Percentiles rank a stretch among this genome's conserved stretches.
Conservation (phyloP, 257 asterid genomes). For the Rehmannia glutinosa region DNA sequence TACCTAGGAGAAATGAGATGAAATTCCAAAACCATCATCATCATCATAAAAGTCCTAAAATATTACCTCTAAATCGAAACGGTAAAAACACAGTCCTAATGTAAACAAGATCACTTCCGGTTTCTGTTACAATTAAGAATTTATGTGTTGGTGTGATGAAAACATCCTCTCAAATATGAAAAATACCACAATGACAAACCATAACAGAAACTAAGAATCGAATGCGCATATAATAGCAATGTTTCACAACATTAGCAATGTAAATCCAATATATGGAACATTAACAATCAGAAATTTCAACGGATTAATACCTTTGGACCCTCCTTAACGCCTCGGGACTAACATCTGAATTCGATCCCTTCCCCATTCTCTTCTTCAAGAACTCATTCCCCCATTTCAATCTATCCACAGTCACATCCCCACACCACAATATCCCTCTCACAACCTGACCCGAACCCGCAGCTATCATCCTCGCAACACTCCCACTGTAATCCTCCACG, state of each 20-base stretch:
- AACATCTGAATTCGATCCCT: constrained; percentile 37
- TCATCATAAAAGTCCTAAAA: too few species aligned
- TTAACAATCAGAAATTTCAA: background rate
- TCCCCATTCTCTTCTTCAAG: constrained; percentile 54
- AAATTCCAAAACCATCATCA: too few species aligned
- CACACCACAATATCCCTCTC: constrained; percentile 93
- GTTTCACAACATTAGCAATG: background rate
- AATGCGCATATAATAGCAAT: too few species aligned
- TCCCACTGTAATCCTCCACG: constrained; percentile 83
- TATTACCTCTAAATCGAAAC: too few species aligned
- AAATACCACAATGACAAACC: too few species aligned
- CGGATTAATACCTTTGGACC: constrained; percentile 85
- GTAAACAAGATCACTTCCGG: background rate
- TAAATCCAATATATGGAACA: background rate
- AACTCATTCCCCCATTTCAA: constrained; percentile 78
- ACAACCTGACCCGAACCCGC: constrained; percentile 82
- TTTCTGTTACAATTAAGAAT: background rate
- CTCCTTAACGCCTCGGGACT: constrained; percentile 63
- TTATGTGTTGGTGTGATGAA: too few species aligned
- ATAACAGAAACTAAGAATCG: background rate
- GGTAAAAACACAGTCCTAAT: background rate
- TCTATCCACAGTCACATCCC: constrained; percentile 80
- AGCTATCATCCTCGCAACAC: constrained; percentile 68
- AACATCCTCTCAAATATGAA: too few species aligned
- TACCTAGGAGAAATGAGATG: too few species aligned